These are phyloP conservation scores for Stachybotrys elegans DNA, from an alignment of 2,329 filamentous ascomycete genomes.

Conservation along the genomic window DNA sequence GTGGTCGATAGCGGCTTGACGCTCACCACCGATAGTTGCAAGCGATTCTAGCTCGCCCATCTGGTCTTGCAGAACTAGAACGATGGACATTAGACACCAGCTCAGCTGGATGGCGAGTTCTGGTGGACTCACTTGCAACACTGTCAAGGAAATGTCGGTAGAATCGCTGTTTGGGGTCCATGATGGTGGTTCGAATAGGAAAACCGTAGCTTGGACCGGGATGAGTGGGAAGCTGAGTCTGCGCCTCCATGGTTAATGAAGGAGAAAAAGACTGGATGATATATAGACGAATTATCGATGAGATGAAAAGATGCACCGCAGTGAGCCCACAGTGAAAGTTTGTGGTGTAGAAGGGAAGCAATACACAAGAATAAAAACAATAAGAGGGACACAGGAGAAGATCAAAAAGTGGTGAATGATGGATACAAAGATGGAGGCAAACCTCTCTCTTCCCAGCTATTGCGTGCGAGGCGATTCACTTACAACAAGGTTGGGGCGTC, in stretches of 20 bases:
- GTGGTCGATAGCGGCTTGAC: slow-evolving; percentile 74
- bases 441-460: no score
- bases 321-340: no score
- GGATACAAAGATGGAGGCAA: no score
- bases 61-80: slow-evolving; percentile 70
- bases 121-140: slow-evolving; percentile 60
- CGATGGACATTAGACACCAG: background rate
- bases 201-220: slow-evolving; percentile 17
- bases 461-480: no score
- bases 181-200: slow-evolving; percentile 17
- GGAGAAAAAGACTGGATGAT: background rate
- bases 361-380: no score
- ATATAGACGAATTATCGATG: background rate
- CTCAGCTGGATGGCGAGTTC: slow-evolving; percentile 1
- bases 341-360: no score
- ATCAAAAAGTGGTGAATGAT: no score
- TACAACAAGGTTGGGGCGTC: no score
- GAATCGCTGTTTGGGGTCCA: slow-evolving; percentile 66
- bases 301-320: background rate
- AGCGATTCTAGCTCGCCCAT: slow-evolving; percentile 64
- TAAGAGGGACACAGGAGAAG: no score
- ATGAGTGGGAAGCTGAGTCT: slow-evolving; percentile 13
- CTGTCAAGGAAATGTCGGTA: slow-evolving; percentile 78
- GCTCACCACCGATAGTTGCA: slow-evolving; percentile 62
- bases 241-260: slow-evolving; percentile 15